phyloP scores from a whole-genome alignment of 768 basidiomycete species.

The Termitomyces eurrhizus region DNA sequence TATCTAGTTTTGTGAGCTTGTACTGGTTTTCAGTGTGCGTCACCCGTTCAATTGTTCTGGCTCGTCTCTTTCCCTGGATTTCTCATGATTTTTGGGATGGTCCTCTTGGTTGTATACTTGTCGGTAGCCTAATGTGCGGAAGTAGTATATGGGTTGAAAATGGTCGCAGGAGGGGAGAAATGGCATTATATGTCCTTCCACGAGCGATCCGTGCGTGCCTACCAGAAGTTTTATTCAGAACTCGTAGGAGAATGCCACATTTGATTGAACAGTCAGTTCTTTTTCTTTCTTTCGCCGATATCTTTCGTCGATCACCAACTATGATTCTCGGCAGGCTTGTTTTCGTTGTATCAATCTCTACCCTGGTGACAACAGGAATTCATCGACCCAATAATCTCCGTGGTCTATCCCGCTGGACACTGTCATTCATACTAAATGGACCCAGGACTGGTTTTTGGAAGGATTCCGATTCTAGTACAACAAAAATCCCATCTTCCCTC shows the following conservation, averaged over 20 bases:
- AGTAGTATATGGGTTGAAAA: constrained; percentile 78
- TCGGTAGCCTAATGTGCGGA: constrained; percentile 68
- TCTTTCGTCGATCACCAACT: background rate
- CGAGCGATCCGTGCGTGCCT: constrained; percentile 61
- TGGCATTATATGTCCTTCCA: constrained; percentile 76
- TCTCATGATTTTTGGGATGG: constrained; percentile 83
- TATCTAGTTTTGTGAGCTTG: constrained; percentile 66
- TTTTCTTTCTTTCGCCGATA: background rate
- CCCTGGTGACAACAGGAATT: constrained; percentile 57
- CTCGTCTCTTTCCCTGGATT: constrained; percentile 58
- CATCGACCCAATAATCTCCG: constrained; percentile 64
- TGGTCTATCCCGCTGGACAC: constrained; percentile 70
- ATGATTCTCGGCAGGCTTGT: constrained; percentile 36
- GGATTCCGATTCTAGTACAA: constrained; percentile 25
- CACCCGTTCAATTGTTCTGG: constrained; percentile 61
- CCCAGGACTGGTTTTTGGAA: constrained; percentile 54
- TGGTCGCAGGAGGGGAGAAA: constrained; percentile 67
- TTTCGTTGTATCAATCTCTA: constrained; percentile 62
- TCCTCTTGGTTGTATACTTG: constrained; percentile 62
- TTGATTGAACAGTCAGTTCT: constrained; percentile 52
- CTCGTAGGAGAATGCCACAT: constrained; percentile 34
- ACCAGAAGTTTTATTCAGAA: constrained; percentile 50
- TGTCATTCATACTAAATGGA: constrained; percentile 63
- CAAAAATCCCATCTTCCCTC: background rate
- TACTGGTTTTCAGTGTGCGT: constrained; percentile 72